Base-by-base conservation (phyloP, 2,329 filamentous ascomycete genomes). In the Aspergillus alliaceus region DNA sequence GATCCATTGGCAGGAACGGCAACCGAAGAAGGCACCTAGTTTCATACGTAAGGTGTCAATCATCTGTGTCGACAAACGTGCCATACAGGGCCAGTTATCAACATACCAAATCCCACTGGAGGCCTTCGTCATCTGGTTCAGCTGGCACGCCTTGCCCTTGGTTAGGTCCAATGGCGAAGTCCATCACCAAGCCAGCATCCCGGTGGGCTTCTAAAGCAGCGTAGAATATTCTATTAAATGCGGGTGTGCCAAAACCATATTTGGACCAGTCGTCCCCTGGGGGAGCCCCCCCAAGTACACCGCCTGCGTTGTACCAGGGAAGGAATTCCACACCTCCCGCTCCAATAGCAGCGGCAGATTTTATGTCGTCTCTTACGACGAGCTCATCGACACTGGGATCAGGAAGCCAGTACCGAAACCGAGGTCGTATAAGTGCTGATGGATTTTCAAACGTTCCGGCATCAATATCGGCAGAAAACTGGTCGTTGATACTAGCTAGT, bases 121-220 rank as follows among this genome's bases (percentile, higher is more conserved):
- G 61, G 0, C 75, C 77, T 2, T 72, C 69, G 35, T 69, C 65
- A 32, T 68, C 63, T 5, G 50, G 42, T 0, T 64, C 58, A 2
- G 72, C 70, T 2, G 78, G 78, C 4, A 80, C 75, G 9, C 79
- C 79, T 49, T 75, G 70, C 7, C 79, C 80, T 60, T 79, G 74
- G 55, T 77, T 78, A 0, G 79, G 72, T 0, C 79, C 79, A 5
- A 81, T 39, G 0, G 74, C 64, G 59, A 79, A 78, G 59, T 82
- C 79, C 64, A 82, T 72, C 8, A 75, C 52, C 12, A 80, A 50
- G 1, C 66, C 73, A 15, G 70, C 58, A 0, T 77, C 72, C 25
- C 69, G 63, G 7, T 67, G 62, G 1, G 76, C 73, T 55, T 74
- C 54, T 7, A 75, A 54, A 20, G 67, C 59, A 15, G 58, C 58